Base-by-base conservation (phyloP, 805 yeast species). In the Candida odintsovae region DNA sequence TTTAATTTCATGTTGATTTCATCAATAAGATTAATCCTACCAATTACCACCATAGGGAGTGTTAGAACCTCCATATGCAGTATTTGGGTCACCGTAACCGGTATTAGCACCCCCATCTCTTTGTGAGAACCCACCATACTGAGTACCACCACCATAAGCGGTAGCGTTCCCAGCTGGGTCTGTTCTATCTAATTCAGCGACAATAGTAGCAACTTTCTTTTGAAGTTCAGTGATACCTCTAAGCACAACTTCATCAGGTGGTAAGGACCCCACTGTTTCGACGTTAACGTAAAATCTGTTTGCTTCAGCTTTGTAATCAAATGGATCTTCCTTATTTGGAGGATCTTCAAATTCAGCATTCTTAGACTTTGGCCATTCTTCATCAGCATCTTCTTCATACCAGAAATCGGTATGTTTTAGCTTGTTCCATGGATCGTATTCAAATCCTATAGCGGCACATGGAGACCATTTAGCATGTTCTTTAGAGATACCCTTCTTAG, bases 401-500 rank as follows among this genome's bases (percentile, higher is more conserved):
- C 99, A 94, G 62, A 78, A 87, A 58, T 90, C 96, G 0, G 99
- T 94, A 65, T 94, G 99, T 63, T 86, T 84, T 59, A 94, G 75
- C 68, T 92, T 94, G 69, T 94, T 94, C 95, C 96, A 92, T n/a
- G 99, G 99, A 61, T 92, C 99, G 62, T 92, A 92, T 66, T 92
- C 99, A 59, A 92, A 92, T 18, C 95, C 97, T 46, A 92, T 78
- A 20, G 98, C 98, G 0, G 97, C 78, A 55, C 95, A 86, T 12
- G 99, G 97, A 7, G 94, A 83, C 99, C 99, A 94, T 63, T 94
- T 94, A 42, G 99, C 97, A 63, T 94, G 99, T 65, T 94, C 99
- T 65, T 90, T 90, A 42, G 96, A 87, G 49, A 90, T 90, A 39
- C 98, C 99, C 71, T 94, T 94, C 68, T 94, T 94, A 46, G 99